Base-by-base conservation (phyloP, 768 basidiomycete genomes). In the Pholiota molesta region DNA sequence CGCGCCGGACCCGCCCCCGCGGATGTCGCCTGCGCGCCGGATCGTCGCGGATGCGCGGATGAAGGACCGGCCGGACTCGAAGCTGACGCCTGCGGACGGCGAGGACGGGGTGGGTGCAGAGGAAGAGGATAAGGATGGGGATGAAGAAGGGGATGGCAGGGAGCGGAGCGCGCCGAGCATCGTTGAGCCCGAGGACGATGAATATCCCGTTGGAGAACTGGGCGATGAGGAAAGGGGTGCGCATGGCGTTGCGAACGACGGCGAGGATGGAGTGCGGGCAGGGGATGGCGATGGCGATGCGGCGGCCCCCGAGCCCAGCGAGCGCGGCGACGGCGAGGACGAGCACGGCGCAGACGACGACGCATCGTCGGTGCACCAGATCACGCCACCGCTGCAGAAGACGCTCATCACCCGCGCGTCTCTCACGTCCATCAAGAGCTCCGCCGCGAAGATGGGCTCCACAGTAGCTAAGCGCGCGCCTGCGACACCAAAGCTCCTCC, bases 41-140 rank as follows among this genome's bases (percentile, higher is more conserved):
- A 64, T 75, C 28, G 71, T 66, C 19, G 58, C 73, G 8, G 68
- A 73, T 44, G 68, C 70, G 9, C 60, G 72, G 19, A 66, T 68
- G n/a, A 78, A 78, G 61, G 76, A 78, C 33, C 73, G 86, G 17
- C 90, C 90, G 2, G 91, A 92, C 65, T 91, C 89, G 5, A 91
- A 92, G 68, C 78, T 91, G 9, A 89, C 88, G 2, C 89, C 89
- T 19, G 78, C 69, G 37, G 54, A 49, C 5, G 44, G 42, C 7
- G 19, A 14, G 19, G n/a, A 19, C 3, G 42, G n/a, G 8, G 62
- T 62, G n/a, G 65, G 62, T 8, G 66, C 66, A 16, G 64, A 55
- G n/a, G 58, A 52, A n/a, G 57, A 40, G n/a, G 42, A 62, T 31
- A 33, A 37, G 6, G 58, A 56, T 4, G 58, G 16, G 42, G 19